These are phyloP conservation scores for Lasiosphaeria hispida DNA, from an alignment of 495 filamentous ascomycete genomes.

Conservation along the genomic window DNA sequence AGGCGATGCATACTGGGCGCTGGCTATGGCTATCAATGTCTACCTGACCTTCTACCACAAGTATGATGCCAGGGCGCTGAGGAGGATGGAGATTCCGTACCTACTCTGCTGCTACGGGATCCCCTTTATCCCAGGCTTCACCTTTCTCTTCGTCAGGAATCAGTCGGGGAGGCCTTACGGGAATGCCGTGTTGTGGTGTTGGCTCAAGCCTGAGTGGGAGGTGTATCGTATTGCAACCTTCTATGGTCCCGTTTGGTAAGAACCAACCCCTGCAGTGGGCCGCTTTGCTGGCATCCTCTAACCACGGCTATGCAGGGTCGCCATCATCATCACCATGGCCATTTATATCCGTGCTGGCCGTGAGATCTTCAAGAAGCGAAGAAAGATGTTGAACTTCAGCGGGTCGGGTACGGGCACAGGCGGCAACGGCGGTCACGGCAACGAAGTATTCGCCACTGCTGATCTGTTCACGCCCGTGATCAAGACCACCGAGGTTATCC, in stretches of 20 bases:
- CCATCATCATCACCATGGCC: conserved; percentile 63
- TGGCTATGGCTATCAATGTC: conserved; percentile 87
- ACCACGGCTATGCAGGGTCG: conserved; percentile 40
- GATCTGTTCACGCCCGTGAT: conserved; percentile 43
- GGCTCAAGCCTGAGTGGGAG: conserved; percentile 66
- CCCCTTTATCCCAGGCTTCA: conserved; percentile 66
- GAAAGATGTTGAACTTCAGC: conserved; percentile 45
- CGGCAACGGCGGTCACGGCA: conserved; percentile 13
- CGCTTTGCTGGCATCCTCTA: background rate
- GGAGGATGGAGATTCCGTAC: conserved; percentile 70
- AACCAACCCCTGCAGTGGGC: background rate
- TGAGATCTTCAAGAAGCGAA: conserved; percentile 62
- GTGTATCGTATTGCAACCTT: conserved; percentile 72
- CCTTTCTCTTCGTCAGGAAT: conserved; percentile 62
- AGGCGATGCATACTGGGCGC: conserved; percentile 75
- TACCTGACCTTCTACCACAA: conserved; percentile 81
- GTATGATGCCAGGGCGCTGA: conserved; percentile 64
- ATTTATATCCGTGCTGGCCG: conserved; percentile 74
- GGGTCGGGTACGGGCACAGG: conserved; percentile 31
- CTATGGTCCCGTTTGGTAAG: conserved; percentile 80
- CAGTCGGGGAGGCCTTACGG: conserved; percentile 63
- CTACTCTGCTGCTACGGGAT: conserved; percentile 70
- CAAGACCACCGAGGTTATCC: conserved; percentile 60
- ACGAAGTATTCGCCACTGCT: conserved; percentile 10
- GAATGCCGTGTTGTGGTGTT: conserved; percentile 82